Evolutionary conservation across 1,284 basidiomycete species (phyloP).

Genomic region (Stygiomarasmius scandens): DNA sequence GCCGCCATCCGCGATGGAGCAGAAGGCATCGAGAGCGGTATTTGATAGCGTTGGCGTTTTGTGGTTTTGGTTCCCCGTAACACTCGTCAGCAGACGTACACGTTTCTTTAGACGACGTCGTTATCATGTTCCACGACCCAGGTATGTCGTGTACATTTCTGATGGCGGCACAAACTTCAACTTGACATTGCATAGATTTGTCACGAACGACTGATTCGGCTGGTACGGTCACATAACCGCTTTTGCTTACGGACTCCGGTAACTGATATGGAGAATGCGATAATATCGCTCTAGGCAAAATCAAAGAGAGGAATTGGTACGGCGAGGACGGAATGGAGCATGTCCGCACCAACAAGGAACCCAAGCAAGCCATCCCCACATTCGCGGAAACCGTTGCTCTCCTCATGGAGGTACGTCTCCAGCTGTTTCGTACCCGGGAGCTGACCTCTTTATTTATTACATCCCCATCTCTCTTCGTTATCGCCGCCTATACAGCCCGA

Average conservation of each 20-base stretch:
- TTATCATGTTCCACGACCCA: conserved; percentile 97
- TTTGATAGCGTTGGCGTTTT: conserved; percentile 40
- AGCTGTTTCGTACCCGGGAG: conserved; percentile 13
- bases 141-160: conserved; percentile 46
- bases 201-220: conserved; percentile 69
- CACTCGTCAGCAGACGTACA: conserved; percentile 84
- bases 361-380: conserved; percentile 85
- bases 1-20: conserved; percentile 92
- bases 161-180: conserved; percentile 2
- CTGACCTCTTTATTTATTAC: conserved; percentile 9
- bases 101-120: conserved; percentile 86
- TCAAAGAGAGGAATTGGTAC: conserved; percentile 72
- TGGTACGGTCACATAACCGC: conserved; percentile 41
- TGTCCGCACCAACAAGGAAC: conserved; percentile 80
- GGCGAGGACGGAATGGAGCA: conserved; percentile 80
- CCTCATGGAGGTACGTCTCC: conserved; percentile 68
- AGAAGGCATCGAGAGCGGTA: conserved; percentile 94
- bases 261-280: not conserved
- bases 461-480: conserved; percentile 3
- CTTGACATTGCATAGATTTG: conserved; percentile 49
- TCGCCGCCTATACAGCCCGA: conserved; percentile 58
- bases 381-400: conserved; percentile 83
- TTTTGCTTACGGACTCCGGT: conserved; percentile 9
- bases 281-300: conserved; percentile 51
- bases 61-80: conserved; percentile 40